Conservation (phyloP, 352 stramenopile genomes). For the Pythium volutum region DNA sequence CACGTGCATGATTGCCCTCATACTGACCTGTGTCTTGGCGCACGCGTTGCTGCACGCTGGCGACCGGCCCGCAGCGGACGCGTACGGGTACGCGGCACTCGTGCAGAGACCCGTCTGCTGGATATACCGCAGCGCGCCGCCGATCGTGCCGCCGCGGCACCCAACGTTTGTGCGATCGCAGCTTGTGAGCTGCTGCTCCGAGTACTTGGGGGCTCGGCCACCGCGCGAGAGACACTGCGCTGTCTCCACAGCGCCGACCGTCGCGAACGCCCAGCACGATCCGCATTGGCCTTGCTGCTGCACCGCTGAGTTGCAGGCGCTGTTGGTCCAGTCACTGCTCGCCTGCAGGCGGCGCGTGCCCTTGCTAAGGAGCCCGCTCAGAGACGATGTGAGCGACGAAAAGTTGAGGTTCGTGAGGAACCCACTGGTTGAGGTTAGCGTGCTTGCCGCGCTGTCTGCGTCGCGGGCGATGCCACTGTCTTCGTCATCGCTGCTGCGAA, state of each 20-base stretch:
- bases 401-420: slow-evolving; percentile 12
- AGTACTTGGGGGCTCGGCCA: slow-evolving; percentile 20
- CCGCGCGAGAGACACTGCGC: slow-evolving; percentile 25
- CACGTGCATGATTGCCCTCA: slow-evolving; percentile 29
- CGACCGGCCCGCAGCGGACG: slow-evolving; percentile 13
- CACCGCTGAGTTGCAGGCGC: slow-evolving; percentile 19
- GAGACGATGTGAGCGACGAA: background rate
- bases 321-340: slow-evolving; percentile 18
- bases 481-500: slow-evolving; percentile 6
- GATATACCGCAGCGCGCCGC: slow-evolving; percentile 14
- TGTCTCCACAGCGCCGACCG: slow-evolving; percentile 28
- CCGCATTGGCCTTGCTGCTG: slow-evolving; percentile 40
- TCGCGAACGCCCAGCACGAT: slow-evolving; percentile 47
- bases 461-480: slow-evolving; percentile 1
- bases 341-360: background rate
- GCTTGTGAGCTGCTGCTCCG: slow-evolving; percentile 21
- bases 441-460: background rate
- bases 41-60: slow-evolving; percentile 21
- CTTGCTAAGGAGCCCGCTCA: background rate
- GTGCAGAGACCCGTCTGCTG: slow-evolving; percentile 22
- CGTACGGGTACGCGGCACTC: slow-evolving; percentile 48
- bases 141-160: slow-evolving; percentile 17
- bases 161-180: slow-evolving; percentile 21
- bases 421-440: background rate
- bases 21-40: slow-evolving; percentile 21